Evolutionary conservation across 306 rosid genomes (phyloP).

Genomic region (Biancaea sappan): DNA sequence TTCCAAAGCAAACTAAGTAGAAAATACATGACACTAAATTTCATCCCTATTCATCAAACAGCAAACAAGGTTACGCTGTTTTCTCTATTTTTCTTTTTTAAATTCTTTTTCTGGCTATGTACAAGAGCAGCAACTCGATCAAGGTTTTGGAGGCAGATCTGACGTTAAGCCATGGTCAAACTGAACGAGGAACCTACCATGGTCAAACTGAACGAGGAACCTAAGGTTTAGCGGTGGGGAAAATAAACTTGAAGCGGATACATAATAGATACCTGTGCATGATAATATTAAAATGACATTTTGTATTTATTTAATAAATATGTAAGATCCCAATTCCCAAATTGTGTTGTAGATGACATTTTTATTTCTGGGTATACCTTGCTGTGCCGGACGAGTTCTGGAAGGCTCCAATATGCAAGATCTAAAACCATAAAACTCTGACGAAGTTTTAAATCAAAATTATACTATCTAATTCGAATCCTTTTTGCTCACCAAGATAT

Average conservation of each 20-base stretch:
- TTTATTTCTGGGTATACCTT: background rate
- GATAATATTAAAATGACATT: background rate
- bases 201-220: too few species aligned
- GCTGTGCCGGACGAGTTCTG: background rate
- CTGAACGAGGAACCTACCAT: background rate
- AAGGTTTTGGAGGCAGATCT: slow-evolving; percentile 31
- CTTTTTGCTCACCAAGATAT: background rate
- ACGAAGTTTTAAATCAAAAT: background rate
- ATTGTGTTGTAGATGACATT: background rate
- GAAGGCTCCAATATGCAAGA: background rate
- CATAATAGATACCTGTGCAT: background rate
- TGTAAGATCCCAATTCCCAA: background rate
- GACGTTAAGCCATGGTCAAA: slow-evolving; percentile 13
- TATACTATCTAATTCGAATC: background rate
- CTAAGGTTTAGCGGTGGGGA: background rate
- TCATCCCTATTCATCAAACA: too few species aligned
- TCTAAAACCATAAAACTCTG: background rate
- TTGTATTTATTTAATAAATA: background rate
- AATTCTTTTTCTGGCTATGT: slow-evolving; percentile 14
- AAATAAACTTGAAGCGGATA: slow-evolving; percentile 11
- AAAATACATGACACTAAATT: too few species aligned
- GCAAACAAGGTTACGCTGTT: slow-evolving; percentile 29
- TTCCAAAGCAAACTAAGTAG: too few species aligned
- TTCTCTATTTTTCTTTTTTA: slow-evolving; percentile 11
- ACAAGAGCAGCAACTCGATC: slow-evolving; percentile 21